These are phyloP conservation scores for Candida dajiaensis DNA, from an alignment of 805 yeast species.

Conservation along the genomic window DNA sequence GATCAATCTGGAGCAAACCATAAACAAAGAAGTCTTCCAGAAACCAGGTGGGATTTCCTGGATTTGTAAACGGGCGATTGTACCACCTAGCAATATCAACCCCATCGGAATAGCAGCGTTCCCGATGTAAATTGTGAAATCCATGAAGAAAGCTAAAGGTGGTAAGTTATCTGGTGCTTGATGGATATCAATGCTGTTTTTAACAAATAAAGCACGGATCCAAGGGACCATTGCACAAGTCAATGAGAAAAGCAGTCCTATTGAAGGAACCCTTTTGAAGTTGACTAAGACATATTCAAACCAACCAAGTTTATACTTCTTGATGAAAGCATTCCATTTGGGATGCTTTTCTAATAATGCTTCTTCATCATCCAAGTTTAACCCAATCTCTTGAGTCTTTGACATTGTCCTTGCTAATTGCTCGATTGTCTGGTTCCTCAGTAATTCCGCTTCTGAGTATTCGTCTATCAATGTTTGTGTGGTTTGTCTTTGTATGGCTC, in stretches of 20 bases:
- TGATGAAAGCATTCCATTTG: constrained; percentile 19
- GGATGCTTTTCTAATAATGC: neutral
- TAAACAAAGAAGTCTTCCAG: constrained; percentile 55
- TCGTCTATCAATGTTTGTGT: constrained; percentile 17
- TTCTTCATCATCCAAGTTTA: constrained; percentile 3
- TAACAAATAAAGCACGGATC: constrained; percentile 62
- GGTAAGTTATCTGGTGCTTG: constrained; percentile 84
- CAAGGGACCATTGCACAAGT: constrained; percentile 83
- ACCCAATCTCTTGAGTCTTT: constrained; percentile 17
- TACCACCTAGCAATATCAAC: constrained; percentile 75
- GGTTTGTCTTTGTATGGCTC: constrained; percentile 9
- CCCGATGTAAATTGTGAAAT: constrained; percentile 73
- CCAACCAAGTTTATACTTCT: constrained; percentile 26
- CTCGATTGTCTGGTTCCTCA: constrained; percentile 9
- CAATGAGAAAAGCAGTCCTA: constrained; percentile 61
- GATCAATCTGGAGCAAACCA: constrained; percentile 55
- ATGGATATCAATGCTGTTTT: constrained; percentile 43
- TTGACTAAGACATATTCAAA: constrained; percentile 37
- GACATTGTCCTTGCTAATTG: constrained; percentile 15
- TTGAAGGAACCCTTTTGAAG: constrained; percentile 64
- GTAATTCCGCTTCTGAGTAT: constrained; percentile 21
- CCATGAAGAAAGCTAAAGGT: constrained; percentile 80
- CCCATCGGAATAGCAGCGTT: constrained; percentile 89
- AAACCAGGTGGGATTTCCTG: constrained; percentile 60
- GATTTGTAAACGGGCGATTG: constrained; percentile 69